These are phyloP conservation scores for Pueraria montana DNA, from an alignment of 306 rosid species.

Conservation along the genomic window DNA sequence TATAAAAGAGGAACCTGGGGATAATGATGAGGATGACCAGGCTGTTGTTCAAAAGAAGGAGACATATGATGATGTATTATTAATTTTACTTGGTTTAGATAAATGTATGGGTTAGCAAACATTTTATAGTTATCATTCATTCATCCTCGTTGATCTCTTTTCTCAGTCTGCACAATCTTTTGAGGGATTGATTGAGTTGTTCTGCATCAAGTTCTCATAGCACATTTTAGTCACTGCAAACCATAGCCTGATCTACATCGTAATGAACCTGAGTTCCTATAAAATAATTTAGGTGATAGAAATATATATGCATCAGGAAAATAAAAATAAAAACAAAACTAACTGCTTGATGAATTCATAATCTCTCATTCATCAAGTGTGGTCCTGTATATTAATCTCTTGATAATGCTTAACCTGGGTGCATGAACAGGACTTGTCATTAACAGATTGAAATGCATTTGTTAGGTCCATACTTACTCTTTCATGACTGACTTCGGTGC, in stretches of 20 bases:
- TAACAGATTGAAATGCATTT: not conserved
- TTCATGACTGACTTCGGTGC: not conserved
- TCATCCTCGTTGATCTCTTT: too few species aligned
- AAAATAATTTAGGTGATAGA: slow-evolving; percentile 9
- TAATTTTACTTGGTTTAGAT: too few species aligned
- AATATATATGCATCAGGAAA: not conserved
- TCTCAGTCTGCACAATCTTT: too few species aligned
- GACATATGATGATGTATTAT: too few species aligned
- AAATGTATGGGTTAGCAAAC: too few species aligned
- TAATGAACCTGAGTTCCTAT: not conserved
- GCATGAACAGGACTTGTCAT: slow-evolving; percentile 13
- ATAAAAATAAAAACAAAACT: not conserved
- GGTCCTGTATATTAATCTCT: not conserved
- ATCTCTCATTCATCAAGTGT: not conserved
- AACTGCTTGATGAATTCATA: not conserved
- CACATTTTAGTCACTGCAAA: slow-evolving; percentile 1
- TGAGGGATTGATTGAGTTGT: not conserved
- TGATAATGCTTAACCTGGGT: not conserved
- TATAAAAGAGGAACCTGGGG: too few species aligned
- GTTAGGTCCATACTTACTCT: not conserved
- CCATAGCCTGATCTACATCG: not conserved
- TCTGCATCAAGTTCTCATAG: slow-evolving; percentile 7
- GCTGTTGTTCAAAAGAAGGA: too few species aligned
- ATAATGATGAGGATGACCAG: too few species aligned
- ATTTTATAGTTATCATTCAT: too few species aligned